Evolutionary conservation across 257 asterid genomes (phyloP).

Genomic region (Jacaranda copaia): DNA sequence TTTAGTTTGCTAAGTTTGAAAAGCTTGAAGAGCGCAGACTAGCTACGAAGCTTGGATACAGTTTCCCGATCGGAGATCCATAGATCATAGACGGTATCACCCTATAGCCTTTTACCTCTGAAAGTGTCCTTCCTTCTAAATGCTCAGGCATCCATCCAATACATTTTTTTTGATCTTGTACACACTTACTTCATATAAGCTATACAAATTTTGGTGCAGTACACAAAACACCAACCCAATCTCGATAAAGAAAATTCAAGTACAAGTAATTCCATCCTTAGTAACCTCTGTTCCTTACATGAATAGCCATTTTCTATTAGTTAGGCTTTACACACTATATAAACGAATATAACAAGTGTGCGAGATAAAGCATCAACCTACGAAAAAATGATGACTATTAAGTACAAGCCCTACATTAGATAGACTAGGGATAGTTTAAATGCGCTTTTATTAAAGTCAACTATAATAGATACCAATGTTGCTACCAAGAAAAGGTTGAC

Average conservation of each 20-base stretch:
- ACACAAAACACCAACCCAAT: too few relatives aligned
- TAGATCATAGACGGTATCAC: slow-evolving; percentile 27
- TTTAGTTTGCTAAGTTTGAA: neutral
- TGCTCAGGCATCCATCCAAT: neutral
- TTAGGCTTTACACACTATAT: slow-evolving; percentile 17
- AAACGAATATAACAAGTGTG: slow-evolving; percentile 11
- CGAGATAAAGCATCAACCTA: neutral
- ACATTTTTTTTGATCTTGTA: neutral
- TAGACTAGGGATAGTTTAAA: neutral
- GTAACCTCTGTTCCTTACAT: neutral
- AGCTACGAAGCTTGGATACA: neutral
- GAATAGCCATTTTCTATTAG: slow-evolving; percentile 3
- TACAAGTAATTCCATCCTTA: too few relatives aligned
- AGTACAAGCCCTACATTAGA: neutral
- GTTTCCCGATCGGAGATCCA: slow-evolving; percentile 21
- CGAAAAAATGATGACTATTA: neutral
- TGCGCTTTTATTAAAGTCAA: neutral
- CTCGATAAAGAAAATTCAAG: too few relatives aligned
- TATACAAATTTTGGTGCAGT: too few relatives aligned
- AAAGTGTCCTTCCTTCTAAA: neutral
- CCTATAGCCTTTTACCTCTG: slow-evolving; percentile 1
- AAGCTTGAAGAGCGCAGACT: neutral
- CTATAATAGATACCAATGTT: neutral
- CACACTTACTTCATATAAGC: neutral
- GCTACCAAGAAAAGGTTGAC: slow-evolving; percentile 6